phyloP scores from a whole-genome alignment of 2,329 filamentous ascomycete genomes.

The Bipolaris sorokiniana region DNA sequence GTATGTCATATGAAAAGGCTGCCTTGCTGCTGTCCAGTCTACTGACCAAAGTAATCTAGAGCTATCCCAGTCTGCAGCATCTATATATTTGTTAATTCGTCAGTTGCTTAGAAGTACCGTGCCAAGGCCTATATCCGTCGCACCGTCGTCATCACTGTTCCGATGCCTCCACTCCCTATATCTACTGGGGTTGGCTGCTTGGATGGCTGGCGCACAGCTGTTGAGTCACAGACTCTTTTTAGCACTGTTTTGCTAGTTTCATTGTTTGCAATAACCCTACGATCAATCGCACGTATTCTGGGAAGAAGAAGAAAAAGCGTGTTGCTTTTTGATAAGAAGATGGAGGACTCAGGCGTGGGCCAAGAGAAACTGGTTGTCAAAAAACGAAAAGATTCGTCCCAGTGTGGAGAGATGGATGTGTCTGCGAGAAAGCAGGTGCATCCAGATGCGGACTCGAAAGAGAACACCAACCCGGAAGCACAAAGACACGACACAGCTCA shows the following conservation, averaged over 20 bases:
- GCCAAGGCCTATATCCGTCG: constrained; percentile 20
- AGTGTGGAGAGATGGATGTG: neutral
- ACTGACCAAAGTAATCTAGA: constrained; percentile 41
- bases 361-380: neutral
- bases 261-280: constrained; percentile 25
- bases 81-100: constrained; percentile 30
- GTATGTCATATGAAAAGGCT: constrained; percentile 46
- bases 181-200: constrained; percentile 23
- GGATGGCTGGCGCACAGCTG: constrained; percentile 14
- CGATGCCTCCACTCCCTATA: constrained; percentile 41
- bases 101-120: constrained; percentile 26
- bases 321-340: neutral
- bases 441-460: neutral
- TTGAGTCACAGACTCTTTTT: constrained; percentile 12
- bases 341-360: constrained; percentile 1
- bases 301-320: constrained; percentile 29
- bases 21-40: constrained; percentile 23
- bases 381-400: constrained; percentile 9
- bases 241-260: constrained; percentile 28
- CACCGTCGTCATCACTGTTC: constrained; percentile 22
- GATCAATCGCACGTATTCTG: constrained; percentile 18
- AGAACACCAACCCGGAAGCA: neutral
- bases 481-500: neutral
- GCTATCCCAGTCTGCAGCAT: constrained; percentile 35
- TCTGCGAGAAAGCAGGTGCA: neutral